Evolutionary conservation across 1,284 basidiomycete species (phyloP), one percentile per base, ranked within the genome.

Genomic region (Ceratobasidium papillatum): DNA sequence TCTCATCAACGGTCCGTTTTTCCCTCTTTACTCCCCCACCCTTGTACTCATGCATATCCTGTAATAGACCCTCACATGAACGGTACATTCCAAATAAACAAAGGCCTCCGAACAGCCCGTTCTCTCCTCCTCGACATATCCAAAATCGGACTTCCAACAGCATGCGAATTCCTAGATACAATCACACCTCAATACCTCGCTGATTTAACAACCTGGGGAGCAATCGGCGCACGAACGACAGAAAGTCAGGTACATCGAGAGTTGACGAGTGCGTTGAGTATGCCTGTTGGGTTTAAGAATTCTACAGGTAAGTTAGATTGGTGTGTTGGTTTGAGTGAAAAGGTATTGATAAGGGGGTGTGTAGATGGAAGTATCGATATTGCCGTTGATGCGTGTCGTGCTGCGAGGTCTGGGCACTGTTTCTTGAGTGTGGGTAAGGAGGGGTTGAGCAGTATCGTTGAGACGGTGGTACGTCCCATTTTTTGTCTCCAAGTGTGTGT

Each of bases 241-340:
- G 97, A 99, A 82, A 96, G 94, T 1, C 97, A 99, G 83, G 92
- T 99, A 4, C 97, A 99, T 82, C 90, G 97, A 63, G 92, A 95
- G 81, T 84, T 96, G 17, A 88, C 89, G 1, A 94, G 91, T 22
- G 95, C 92, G 0, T 85, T 97, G 12, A 94, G 93, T 32, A 95
- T 97, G 93, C 91, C 93, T 9, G 95, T 96, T 32, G 88, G 88
- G n/a, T 89, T 89, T 85, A 89, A 89, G 78, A 45, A 52, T 32
- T 74, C 59, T 5, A 58, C 74, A n/a, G 91, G 91, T 25, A 92
- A 92, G 85, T 90, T 89, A 1, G 92, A 90, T 0, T 91, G 92
- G 75, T 91, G 90, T n/a, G 12, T 22, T 45, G 4, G 78, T 78
- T 81, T 32, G 14, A 27, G 38, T 41, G 68, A 45, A 62, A 62